These are phyloP conservation scores for Saitozyma sp. DNA, from an alignment of 768 basidiomycete species.

Conservation along the genomic window DNA sequence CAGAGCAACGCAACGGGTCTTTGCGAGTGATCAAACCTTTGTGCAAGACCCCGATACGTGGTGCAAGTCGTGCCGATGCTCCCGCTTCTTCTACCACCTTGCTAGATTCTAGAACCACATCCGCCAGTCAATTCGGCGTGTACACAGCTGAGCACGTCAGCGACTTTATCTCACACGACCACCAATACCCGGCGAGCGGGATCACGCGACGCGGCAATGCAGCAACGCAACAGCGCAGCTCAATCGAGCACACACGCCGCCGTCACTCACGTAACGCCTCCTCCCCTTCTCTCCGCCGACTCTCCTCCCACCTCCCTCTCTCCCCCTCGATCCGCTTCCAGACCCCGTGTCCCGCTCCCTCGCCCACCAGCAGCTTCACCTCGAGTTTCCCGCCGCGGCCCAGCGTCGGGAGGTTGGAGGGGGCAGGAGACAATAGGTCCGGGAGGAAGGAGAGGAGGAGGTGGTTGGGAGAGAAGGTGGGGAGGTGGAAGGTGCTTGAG, in stretches of 20 bases:
- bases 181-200: no score
- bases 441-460: conserved; percentile 34
- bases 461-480: conserved; percentile 37
- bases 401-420: conserved; percentile 26
- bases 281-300: conserved; percentile 21
- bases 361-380: conserved; percentile 36
- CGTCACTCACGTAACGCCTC: conserved; percentile 34
- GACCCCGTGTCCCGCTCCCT: conserved; percentile 37
- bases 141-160: no score
- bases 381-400: conserved; percentile 35
- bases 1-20: no score
- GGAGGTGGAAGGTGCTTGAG: conserved; percentile 37
- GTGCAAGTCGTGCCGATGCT: no score
- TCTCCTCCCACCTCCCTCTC: conserved; percentile 21
- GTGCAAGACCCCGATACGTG: no score
- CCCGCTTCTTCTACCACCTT: no score
- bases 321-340: conserved; percentile 47
- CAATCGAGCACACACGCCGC: not conserved
- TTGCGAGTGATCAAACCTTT: no score
- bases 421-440: conserved; percentile 1
- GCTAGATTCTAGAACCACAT: no score
- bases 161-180: no score
- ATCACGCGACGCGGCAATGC: no score
- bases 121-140: no score
- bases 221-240: not conserved